phyloP scores from a whole-genome alignment of 805 yeast species.

The Candida nitratophila region DNA sequence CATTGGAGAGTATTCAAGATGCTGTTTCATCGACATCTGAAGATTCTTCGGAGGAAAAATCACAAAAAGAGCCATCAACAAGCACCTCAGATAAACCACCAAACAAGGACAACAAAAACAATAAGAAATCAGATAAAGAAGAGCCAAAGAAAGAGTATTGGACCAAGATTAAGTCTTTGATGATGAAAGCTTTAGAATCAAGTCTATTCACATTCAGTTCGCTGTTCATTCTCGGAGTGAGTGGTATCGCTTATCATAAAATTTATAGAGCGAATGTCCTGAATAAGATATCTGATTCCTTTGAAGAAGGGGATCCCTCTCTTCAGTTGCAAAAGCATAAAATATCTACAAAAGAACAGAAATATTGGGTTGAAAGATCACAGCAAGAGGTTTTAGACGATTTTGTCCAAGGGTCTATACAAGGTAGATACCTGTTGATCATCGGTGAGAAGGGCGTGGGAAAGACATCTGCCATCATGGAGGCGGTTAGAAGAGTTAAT shows the following conservation, averaged over 20 bases:
- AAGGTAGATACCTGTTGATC: conserved; percentile 63
- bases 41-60: too few species aligned
- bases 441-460: conserved; percentile 89
- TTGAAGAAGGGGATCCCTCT: conserved; percentile 61
- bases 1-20: conserved; percentile 8
- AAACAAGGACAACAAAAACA: conserved; percentile 15
- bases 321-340: conserved; percentile 51
- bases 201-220: conserved; percentile 68
- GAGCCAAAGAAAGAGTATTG: conserved; percentile 6
- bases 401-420: conserved; percentile 53
- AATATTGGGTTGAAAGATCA: conserved; percentile 63
- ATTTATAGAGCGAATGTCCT: conserved; percentile 53
- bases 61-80: too few species aligned
- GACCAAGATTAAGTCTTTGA: conserved; percentile 9
- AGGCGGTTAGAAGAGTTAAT: conserved; percentile 55
- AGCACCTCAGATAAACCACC: too few species aligned
- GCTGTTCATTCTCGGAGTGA: conserved; percentile 56
- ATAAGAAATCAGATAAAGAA: conserved; percentile 5
- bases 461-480: conserved; percentile 67
- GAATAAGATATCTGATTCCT: conserved; percentile 58
- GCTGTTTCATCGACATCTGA: too few species aligned
- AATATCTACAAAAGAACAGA: conserved; percentile 29
- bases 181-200: conserved; percentile 51
- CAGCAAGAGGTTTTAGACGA: conserved; percentile 61
- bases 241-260: conserved; percentile 67